Base-by-base conservation (phyloP, 2,329 filamentous ascomycete genomes). In the Curvularia sp. region DNA sequence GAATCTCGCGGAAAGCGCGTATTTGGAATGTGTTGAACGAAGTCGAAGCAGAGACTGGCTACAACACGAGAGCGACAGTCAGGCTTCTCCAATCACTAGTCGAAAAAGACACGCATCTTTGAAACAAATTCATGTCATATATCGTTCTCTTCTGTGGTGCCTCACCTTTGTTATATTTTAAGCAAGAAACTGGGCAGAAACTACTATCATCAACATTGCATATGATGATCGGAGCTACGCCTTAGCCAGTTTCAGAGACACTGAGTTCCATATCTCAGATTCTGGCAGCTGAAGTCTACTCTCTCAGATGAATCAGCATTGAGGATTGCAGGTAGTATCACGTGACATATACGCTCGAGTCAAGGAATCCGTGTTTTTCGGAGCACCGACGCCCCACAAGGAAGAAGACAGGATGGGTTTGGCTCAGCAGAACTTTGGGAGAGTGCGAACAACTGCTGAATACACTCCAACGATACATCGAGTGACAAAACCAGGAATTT, bases 1-100 rank as follows among this genome's bases (percentile, higher is more conserved):
- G 69, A 1, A 64, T 75, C 28, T 70, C 67, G 5, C 67, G 66
- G 5, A 77, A 77, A 58, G 72, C 72, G 6, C 62, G 70, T 13
- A 65, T 76, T 15, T 77, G 73, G 73, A 70, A 66, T 22, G 63
- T 75, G 3, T 54, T 77, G 15, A 64, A 72, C 18, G 68, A 74
- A 26, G 70, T 75, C 13, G 70, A 76, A 38, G 63, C 54, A 46
- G 62, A 72, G 38, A 66, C 73, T n/a, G 72, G 73, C 13, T 75
- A 75, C 50, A 68, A 71, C 8, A 75, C 72, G 3, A 48, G 61
- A 26, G 67, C 62, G 18, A 67, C 67, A 12, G 70, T 75, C 9
- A 69, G 64, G 39, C 62, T 70, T 38, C 61, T 75, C 2, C 72
- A 75, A 51, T 61, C 62, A 9, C 57, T 73, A 15, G 58, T 70